Percentiles rank a stretch among this genome's conserved stretches.
phyloP scores from a whole-genome alignment of 371 early-diverging fungal genomes.

The Hamiltosporidium magnivora region DNA sequence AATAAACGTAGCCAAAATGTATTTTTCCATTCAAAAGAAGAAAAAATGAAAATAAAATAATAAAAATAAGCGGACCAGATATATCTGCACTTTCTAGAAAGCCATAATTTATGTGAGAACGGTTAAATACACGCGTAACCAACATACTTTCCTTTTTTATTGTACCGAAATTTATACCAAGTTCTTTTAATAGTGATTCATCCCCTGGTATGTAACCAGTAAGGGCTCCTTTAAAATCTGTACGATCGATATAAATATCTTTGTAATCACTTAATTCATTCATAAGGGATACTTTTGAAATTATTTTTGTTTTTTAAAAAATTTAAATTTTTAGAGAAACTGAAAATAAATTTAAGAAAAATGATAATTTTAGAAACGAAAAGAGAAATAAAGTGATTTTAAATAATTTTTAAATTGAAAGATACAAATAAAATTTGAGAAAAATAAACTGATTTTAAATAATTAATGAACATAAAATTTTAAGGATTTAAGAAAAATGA shows the following conservation, averaged over 20 bases:
- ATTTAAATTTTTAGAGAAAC: too few species aligned
- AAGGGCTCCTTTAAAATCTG: constrained; percentile 40
- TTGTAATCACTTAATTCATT: background rate
- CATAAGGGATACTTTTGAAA: background rate
- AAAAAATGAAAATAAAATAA: constrained; percentile 31
- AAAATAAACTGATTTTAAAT: too few species aligned
- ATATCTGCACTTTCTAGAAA: constrained; percentile 23
- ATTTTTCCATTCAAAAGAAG: constrained; percentile 48
- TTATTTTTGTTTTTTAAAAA: too few species aligned
- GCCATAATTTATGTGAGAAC: background rate
- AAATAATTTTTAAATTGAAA: too few species aligned
- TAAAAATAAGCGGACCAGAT: constrained; percentile 50
- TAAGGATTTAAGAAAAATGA: too few species aligned
- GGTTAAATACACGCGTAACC: constrained; percentile 26
- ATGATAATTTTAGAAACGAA: too few species aligned
- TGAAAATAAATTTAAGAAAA: too few species aligned
- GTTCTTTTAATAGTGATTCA: constrained; percentile 50
- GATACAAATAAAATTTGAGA: too few species aligned
- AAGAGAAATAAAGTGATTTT: too few species aligned
- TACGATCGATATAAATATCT: background rate
- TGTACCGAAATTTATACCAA: constrained; percentile 48
- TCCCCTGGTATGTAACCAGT: constrained; percentile 42
- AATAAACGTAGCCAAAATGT: constrained; percentile 55
- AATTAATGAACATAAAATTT: too few species aligned
- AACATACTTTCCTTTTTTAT: constrained; percentile 38